Evolutionary conservation across 2,329 filamentous ascomycete species (phyloP).

Genomic region (Aspergillus fumigatiaffinis): DNA sequence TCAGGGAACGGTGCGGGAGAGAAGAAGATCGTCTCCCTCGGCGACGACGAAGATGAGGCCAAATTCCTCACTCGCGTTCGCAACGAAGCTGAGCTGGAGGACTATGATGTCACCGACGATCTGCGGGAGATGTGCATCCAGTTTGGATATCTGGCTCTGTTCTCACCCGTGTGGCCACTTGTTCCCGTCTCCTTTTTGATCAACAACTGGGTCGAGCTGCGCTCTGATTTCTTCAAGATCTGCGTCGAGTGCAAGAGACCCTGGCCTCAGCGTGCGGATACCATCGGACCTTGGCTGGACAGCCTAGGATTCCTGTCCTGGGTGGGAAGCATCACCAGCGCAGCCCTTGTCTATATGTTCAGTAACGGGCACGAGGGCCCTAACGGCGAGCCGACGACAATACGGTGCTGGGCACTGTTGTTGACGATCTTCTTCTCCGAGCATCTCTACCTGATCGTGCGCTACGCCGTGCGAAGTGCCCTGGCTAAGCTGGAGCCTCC

Average conservation of each 20-base stretch:
- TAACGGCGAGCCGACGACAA: conserved; percentile 49
- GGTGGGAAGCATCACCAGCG: conserved; percentile 85
- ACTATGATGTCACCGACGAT: conserved; percentile 90
- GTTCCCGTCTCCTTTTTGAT: conserved; percentile 83
- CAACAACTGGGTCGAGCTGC: conserved; percentile 96
- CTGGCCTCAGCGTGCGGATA: conserved; percentile 83
- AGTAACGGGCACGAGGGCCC: conserved; percentile 56
- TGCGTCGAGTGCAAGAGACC: conserved; percentile 85
- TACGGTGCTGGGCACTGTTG: conserved; percentile 76
- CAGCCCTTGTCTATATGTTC: conserved; percentile 88
- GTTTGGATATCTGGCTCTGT: conserved; percentile 84
- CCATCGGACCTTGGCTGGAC: conserved; percentile 92
- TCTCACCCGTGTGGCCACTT: conserved; percentile 90
- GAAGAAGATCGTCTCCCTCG: conserved; percentile 35
- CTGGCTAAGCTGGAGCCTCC: conserved; percentile 80
- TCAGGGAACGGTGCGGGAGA: conserved; percentile 17
- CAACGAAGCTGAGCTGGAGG: conserved; percentile 74
- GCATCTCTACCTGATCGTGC: conserved; percentile 79
- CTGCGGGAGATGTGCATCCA: conserved; percentile 93
- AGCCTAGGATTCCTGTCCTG: conserved; percentile 85
- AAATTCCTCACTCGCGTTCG: conserved; percentile 80
- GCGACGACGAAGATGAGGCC: conserved; percentile 74
- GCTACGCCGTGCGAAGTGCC: conserved; percentile 66
- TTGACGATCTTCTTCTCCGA: conserved; percentile 81
- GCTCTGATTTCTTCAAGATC: conserved; percentile 94